Conservation (phyloP, 352 stramenopile genomes). For the Phytophthora gonapodyides region DNA sequence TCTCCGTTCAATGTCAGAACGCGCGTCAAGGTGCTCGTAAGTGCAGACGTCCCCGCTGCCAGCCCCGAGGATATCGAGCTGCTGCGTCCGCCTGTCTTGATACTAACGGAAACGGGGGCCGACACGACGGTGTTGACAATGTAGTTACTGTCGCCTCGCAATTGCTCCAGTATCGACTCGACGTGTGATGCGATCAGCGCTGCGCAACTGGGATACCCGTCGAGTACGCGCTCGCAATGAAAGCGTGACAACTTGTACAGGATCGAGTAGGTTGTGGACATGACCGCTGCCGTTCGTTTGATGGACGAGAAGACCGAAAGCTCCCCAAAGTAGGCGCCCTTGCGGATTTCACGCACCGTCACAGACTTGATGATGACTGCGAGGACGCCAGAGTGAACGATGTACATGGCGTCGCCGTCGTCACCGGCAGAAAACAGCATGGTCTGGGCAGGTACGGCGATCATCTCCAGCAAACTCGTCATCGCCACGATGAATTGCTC, state of each 20-base stretch:
- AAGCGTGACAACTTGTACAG: conserved; percentile 75
- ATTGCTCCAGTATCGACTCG: conserved; percentile 15
- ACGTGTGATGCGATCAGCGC: conserved; percentile 35
- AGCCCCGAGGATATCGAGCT: conserved; percentile 26
- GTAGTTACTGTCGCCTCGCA: conserved; percentile 24
- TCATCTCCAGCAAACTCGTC: conserved; percentile 67
- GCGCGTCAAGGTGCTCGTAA: conserved; percentile 26
- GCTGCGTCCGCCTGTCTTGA: conserved; percentile 7
- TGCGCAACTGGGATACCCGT: conserved; percentile 56
- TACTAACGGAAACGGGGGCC: not conserved
- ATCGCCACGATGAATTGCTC: conserved; percentile 63
- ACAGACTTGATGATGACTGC: conserved; percentile 58
- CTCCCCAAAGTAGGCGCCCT: conserved; percentile 74
- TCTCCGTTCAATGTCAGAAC: conserved; percentile 26
- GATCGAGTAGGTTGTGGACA: conserved; percentile 68
- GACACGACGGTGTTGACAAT: conserved; percentile 18
- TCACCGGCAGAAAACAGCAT: conserved; percentile 63
- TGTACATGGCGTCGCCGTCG: conserved; percentile 74
- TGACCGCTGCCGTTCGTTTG: conserved; percentile 55
- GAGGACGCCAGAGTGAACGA: conserved; percentile 73
- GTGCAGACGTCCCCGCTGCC: conserved; percentile 23
- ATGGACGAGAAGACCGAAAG: conserved; percentile 69
- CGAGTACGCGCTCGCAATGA: conserved; percentile 55
- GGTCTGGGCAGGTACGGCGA: conserved; percentile 60
- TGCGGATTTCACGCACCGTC: conserved; percentile 74